These are phyloP conservation scores for Lecanicillium sp. DNA, from an alignment of 2,329 filamentous ascomycete species.

Conservation along the genomic window DNA sequence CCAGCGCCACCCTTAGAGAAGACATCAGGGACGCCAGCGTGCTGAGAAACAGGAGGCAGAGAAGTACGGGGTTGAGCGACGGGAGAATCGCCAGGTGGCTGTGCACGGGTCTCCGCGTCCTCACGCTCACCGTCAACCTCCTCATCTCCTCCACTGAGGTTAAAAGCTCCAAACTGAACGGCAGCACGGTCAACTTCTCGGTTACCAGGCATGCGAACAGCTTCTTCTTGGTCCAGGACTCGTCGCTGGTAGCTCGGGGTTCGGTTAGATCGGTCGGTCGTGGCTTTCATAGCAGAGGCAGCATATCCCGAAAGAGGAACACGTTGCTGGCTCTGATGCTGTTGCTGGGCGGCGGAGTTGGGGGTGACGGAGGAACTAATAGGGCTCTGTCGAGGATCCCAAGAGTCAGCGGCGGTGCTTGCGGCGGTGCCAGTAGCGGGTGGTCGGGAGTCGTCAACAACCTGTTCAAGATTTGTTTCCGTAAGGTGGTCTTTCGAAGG, in stretches of 20 bases:
- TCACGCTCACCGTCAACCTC: slow-evolving; percentile 93
- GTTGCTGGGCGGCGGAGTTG: slow-evolving; percentile 53
- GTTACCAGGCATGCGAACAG: slow-evolving; percentile 96
- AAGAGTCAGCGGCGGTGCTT: slow-evolving; percentile 81
- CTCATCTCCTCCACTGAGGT: slow-evolving; percentile 71
- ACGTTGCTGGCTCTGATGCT: slow-evolving; percentile 44
- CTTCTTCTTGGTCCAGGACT: slow-evolving; percentile 89
- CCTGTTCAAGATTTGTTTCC: slow-evolving; percentile 83
- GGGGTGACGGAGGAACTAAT: slow-evolving; percentile 58
- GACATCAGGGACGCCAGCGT: slow-evolving; percentile 44
- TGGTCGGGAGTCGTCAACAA: slow-evolving; percentile 73
- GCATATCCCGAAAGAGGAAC: slow-evolving; percentile 62
- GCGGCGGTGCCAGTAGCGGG: slow-evolving; percentile 74
- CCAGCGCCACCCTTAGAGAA: slow-evolving; percentile 46
- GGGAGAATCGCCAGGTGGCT: slow-evolving; percentile 89
- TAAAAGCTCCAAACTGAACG: slow-evolving; percentile 95
- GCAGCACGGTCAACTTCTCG: slow-evolving; percentile 87
- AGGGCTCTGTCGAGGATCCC: slow-evolving; percentile 59
- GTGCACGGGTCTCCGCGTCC: slow-evolving; percentile 87
- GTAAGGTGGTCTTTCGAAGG: slow-evolving; percentile 79
- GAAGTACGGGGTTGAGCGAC: slow-evolving; percentile 77
- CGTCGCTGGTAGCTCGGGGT: slow-evolving; percentile 77
- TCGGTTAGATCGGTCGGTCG: slow-evolving; percentile 52
- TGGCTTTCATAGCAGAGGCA: slow-evolving; percentile 74
- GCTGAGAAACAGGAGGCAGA: slow-evolving; percentile 63